Base-by-base conservation (phyloP, 2,329 filamentous ascomycete species). In the Cladobotryum mycophilum region DNA sequence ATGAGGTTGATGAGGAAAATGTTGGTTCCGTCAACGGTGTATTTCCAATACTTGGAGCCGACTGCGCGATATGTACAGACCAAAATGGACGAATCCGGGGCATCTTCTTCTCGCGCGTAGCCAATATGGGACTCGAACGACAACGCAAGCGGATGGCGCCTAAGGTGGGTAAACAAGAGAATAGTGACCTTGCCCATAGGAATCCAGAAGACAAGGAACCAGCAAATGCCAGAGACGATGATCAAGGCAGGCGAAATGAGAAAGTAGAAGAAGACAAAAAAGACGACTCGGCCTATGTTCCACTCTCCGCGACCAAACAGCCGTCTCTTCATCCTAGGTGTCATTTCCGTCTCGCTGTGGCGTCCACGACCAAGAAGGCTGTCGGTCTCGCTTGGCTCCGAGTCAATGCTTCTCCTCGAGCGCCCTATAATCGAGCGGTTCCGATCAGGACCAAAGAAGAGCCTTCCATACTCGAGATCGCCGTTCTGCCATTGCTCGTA, bases 401-500 rank as follows among this genome's bases (percentile, higher is more conserved):
- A 96, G 63, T 96, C 92, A 55, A 96, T 79, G 68, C 92, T 96
- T 62, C 89, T 84, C 63, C 93, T 82, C 54, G 90, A 88, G 42
- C 89, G 85, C 18, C 92, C 93, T 40, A 96, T 76, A 47, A 97
- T 83, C 6, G 90, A 95, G 48, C 88, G 82, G 59, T 79, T 84
- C 53, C 81, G 73, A 48, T 82, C 82, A 3, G 93, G 93, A 0
- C 93, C 95, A 66, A 99, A 99, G 74, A 99, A 97, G 2, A 99
- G 79, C 34, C 92, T 82, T 3, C 93, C 93, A 66, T 97, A 90
- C 68, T 99, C 93, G 34, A 99, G 80, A 63, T 99, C 93, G 46
- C 93, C 93, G 64, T 84, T 96, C 71, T 99, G 93, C 93, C 93
- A 99, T 70, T 96, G 90, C 68, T 99, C 93, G 65, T 99, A 99